Base-by-base conservation (phyloP, 2,329 filamentous ascomycete genomes). In the Zelopaecilomyces penicillatus region DNA sequence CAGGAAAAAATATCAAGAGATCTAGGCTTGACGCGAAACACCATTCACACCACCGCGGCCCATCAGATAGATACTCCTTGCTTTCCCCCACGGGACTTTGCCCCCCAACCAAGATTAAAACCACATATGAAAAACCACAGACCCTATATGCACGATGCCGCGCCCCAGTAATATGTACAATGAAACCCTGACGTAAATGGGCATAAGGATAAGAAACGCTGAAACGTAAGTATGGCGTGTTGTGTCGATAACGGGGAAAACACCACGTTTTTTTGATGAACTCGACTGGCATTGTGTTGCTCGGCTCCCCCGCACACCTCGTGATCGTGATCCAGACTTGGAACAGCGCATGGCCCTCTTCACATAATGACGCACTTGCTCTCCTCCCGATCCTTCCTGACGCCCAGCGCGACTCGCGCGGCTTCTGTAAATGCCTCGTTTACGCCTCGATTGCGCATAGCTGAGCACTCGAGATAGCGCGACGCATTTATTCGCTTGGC, bases 371-470 rank as follows among this genome's bases (percentile, higher is more conserved):
- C 58, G 61, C 80, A 83, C 59, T 78, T 80, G 50, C 69, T 70
- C 47, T 80, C 76, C 50, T 82, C 78, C 55, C 78, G 75, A 49
- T 78, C 78, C 56, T 80, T 77, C 67, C 77, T 82, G 46, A 84
- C 80, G 54, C 79, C 81, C 45, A 98, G 74, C 10, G 93, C 93
- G 32, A 98, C 93, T 58, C 94, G 85, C 27, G 93, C 91, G 35
- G 93, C 93, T 71, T 98, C 93, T 35, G 93, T 97, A 61, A 98
- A 98, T 37, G 93, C 93, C 68, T 98, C 93, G 67, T 97, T 96
- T 60, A 98, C 94, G 49, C 93, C 93, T 41, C 93, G 81, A 68
- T 98, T 98, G 69, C 90, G 85, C 82, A 97, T 97, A 46, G 93
- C 93, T 33, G 93, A 97, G 73, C 93, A 98, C 74, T 98, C 93